Evolutionary conservation across 177 flowering plant genomes (phyloP).

Genomic region (Vitis hybrid): DNA sequence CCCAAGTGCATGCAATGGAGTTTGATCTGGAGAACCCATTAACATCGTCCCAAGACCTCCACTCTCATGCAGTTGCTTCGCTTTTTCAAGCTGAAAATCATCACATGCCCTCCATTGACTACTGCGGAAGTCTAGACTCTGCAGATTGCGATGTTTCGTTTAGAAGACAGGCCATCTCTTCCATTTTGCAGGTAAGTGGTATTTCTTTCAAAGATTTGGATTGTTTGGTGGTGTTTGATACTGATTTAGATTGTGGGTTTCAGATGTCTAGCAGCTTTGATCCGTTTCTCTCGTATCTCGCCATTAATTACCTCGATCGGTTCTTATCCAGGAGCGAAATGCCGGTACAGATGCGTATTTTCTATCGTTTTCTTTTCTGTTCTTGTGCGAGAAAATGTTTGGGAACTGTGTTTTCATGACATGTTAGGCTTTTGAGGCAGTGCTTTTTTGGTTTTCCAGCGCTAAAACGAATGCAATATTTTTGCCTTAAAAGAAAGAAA

Average conservation of each 20-base stretch:
- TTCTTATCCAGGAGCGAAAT: slow-evolving; percentile 45
- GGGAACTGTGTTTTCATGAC: not conserved
- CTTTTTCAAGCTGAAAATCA: slow-evolving; percentile 56
- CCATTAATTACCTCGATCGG: slow-evolving; percentile 72
- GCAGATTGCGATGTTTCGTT: slow-evolving; percentile 18
- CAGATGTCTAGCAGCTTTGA: slow-evolving; percentile 41
- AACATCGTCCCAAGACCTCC: slow-evolving; percentile 18
- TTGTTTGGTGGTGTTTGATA: not conserved
- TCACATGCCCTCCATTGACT: slow-evolving; percentile 49
- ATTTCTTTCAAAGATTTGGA: not conserved
- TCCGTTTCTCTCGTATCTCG: slow-evolving; percentile 38
- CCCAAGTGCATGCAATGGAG: slow-evolving; percentile 30
- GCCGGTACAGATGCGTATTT: slow-evolving; percentile 33
- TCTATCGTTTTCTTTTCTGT: not conserved
- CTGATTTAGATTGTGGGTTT: not conserved
- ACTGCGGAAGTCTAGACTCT: slow-evolving; percentile 16
- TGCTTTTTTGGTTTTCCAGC: not conserved
- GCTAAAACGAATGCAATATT: too few relatives aligned
- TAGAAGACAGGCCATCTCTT: slow-evolving; percentile 39
- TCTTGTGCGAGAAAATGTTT: not conserved
- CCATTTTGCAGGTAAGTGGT: slow-evolving; percentile 36
- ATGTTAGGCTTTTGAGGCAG: not conserved
- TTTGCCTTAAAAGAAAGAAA: not conserved
- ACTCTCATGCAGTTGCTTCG: slow-evolving; percentile 22
- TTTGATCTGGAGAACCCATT: slow-evolving; percentile 66